A percentile compares a stretch with the other conserved stretches of the same genome.
Evolutionary conservation across 1,139 yeast species (phyloP).

Genomic region (Hyphopichia wangnamkhiaoensis): DNA sequence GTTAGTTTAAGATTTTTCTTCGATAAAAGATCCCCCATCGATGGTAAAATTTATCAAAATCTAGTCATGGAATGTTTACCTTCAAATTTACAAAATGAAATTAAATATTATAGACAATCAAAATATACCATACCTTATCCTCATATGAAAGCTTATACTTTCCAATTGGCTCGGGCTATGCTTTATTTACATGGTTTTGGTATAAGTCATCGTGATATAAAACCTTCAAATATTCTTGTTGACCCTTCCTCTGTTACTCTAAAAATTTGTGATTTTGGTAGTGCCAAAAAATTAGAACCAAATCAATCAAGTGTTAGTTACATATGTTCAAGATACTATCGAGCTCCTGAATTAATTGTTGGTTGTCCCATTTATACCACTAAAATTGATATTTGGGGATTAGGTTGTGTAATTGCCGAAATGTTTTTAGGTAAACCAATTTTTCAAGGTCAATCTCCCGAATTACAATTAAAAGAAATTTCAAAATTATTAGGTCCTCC

Average conservation of each 20-base stretch:
- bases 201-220: conserved; percentile 79
- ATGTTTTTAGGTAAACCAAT: conserved; percentile 81
- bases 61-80: conserved; percentile 85
- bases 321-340: conserved; percentile 76
- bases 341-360: conserved; percentile 81
- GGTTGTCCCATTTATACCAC: conserved; percentile 77
- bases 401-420: conserved; percentile 84
- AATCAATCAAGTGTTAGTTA: conserved; percentile 76
- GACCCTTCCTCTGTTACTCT: conserved; percentile 66
- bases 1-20: conserved; percentile 66
- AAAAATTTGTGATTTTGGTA: conserved; percentile 81
- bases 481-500: conserved; percentile 78
- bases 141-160: conserved; percentile 76
- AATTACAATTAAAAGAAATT: conserved; percentile 73
- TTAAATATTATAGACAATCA: conserved; percentile 64
- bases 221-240: conserved; percentile 75
- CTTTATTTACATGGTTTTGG: conserved; percentile 77
- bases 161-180: conserved; percentile 81
- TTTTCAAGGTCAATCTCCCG: conserved; percentile 78
- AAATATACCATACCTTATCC: conserved; percentile 68
- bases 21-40: conserved; percentile 61
- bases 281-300: conserved; percentile 74
- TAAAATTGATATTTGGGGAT: conserved; percentile 82
- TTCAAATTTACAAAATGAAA: conserved; percentile 74
- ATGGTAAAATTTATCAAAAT: conserved; percentile 70